These are phyloP conservation scores for Rhodosporidiobolus odoratus DNA, from an alignment of 768 basidiomycete species.

Conservation along the genomic window DNA sequence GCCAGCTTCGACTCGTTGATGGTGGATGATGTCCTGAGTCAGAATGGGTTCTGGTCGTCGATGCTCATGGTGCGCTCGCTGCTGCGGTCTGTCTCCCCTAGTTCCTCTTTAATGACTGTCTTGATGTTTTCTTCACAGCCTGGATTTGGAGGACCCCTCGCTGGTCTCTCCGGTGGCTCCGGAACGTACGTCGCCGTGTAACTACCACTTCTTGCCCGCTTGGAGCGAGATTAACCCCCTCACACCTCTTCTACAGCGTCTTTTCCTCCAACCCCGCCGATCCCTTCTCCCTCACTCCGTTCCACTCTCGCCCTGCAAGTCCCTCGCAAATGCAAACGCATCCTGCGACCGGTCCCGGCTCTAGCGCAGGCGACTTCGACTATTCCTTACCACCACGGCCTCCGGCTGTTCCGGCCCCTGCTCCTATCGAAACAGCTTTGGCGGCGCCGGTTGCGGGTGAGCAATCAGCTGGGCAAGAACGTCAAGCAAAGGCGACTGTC, in stretches of 20 bases:
- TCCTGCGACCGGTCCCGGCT: neutral
- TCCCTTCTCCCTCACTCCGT: constrained; percentile 30
- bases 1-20: constrained; percentile 26
- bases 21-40: constrained; percentile 30
- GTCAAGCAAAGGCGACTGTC: no score
- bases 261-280: constrained; percentile 18
- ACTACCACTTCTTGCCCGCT: neutral
- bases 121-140: constrained; percentile 6
- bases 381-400: no score
- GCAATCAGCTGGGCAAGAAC: no score
- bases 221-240: neutral
- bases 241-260: neutral
- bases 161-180: constrained; percentile 27
- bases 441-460: no score
- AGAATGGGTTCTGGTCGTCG: constrained; percentile 33
- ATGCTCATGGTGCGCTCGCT: constrained; percentile 33
- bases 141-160: constrained; percentile 24
- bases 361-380: neutral
- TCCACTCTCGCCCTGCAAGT: constrained; percentile 26
- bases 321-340: neutral
- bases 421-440: no score
- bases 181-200: constrained; percentile 9
- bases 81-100: no score
- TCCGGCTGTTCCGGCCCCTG: no score
- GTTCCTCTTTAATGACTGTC: neutral